Percentiles rank a stretch among this genome's conserved stretches.
These are phyloP conservation scores for Cymbidium sinense DNA, from an alignment of 106 monocot genomes.

Conservation along the genomic window DNA sequence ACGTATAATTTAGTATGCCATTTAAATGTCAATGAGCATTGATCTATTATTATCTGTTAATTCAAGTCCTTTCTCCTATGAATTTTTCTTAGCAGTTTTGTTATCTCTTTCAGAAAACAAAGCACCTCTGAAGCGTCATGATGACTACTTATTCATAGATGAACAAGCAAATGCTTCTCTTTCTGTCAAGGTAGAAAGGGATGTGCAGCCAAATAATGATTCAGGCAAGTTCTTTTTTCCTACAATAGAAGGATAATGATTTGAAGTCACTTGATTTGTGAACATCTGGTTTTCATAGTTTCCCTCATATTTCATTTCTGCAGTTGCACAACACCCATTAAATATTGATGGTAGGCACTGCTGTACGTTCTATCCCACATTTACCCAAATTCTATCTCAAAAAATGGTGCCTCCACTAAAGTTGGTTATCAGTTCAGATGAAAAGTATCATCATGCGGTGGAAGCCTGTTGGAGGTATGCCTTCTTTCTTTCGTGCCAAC, in stretches of 20 bases:
- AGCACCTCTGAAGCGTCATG: neutral
- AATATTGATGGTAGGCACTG: conserved; percentile 6
- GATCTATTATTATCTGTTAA: neutral
- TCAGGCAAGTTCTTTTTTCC: neutral
- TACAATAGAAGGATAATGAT: neutral
- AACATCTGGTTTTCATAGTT: neutral
- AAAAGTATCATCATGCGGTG: neutral
- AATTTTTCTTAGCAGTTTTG: neutral
- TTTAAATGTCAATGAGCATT: too few species aligned
- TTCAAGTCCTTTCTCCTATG: neutral
- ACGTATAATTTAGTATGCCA: too few species aligned
- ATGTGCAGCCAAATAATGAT: too few species aligned
- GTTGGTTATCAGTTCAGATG: conserved; percentile 1
- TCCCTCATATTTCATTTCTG: neutral
- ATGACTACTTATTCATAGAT: neutral
- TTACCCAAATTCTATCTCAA: neutral
- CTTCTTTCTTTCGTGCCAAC: too few species aligned
- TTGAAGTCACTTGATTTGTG: neutral
- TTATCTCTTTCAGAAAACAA: neutral
- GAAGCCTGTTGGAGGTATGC: conserved; percentile 9
- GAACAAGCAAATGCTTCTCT: neutral
- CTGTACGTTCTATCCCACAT: neutral
- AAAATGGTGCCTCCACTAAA: conserved; percentile 3
- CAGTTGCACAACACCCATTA: neutral
- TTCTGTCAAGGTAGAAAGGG: neutral